Base-by-base conservation (phyloP, 2,329 filamentous ascomycete genomes). In the Cercospora nicotianae region DNA sequence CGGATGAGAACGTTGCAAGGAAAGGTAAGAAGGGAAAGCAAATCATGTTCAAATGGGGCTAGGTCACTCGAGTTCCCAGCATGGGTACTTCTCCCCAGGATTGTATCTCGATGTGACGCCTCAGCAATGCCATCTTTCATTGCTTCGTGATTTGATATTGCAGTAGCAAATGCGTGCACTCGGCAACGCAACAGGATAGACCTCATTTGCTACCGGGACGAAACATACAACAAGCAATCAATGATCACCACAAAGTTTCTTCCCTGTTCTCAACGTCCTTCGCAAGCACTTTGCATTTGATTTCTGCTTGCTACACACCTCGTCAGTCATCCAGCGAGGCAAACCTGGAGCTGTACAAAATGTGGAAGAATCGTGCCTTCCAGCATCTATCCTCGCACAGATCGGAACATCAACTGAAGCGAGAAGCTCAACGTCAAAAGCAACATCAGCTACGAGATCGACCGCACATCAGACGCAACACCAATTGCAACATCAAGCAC, bases 21-120 rank as follows among this genome's bases (percentile, higher is more conserved):
- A 83, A 83, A 73, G 81, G 82, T 7, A 83, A 81, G 73, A 83
- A 84, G 76, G 82, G 80, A 68, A 84, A 84, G 77, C 82, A 84
- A 75, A 81, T 83, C 61, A 72, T 85, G 69, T 83, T 84, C 71
- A 81, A 84, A 67, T 84, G 82, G 79, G 83, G 83, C 42, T 84
- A 62, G 36, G n/a, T 7, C 16, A 42, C 16, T 42, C 36, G 16
- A 42, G 36, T 16, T 39, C 23, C 33, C 8, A 31, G 58, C 33
- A 39, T 20, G n/a, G 42, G 5, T 10, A 20, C 58, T 23, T 12
- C 18, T 26, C 45, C 23, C 45, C 8, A 48, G 42, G 18, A 48
- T 48, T 51, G 36, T 39, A 39, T 39, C 16, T 39, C 20, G 18
- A 23, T 23, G 3, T 51, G 45, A 13, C 18, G 18, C 6, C 45